phyloP scores from a whole-genome alignment of 495 filamentous ascomycete genomes.

The Neurospora intermedia region DNA sequence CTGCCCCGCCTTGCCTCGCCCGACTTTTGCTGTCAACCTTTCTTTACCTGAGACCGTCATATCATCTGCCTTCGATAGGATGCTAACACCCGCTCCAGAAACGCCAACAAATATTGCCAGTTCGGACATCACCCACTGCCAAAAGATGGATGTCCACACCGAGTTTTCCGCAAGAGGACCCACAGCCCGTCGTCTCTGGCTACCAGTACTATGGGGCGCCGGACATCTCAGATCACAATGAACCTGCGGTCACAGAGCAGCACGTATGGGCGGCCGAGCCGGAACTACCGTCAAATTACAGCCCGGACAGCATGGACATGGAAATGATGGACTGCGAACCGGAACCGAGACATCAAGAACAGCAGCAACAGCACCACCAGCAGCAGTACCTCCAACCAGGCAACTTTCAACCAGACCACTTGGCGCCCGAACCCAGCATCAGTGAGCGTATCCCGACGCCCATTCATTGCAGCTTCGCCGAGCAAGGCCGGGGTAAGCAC shows the following conservation, averaged over 20 bases:
- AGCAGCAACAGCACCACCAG: constrained; percentile 16
- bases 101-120: constrained; percentile 35
- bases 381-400: constrained; percentile 22
- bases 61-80: neutral
- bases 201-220: constrained; percentile 26
- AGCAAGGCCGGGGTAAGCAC: constrained; percentile 33
- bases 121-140: constrained; percentile 30
- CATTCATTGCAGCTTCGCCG: constrained; percentile 39
- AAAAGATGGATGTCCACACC: constrained; percentile 27
- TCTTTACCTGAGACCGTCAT: neutral
- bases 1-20: neutral
- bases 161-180: constrained; percentile 17
- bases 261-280: constrained; percentile 19
- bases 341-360: constrained; percentile 6
- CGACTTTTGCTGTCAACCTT: neutral
- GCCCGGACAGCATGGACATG: constrained; percentile 9
- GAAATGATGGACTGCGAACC: constrained; percentile 36
- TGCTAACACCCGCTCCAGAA: constrained; percentile 25
- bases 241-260: constrained; percentile 5
- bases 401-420: constrained; percentile 13
- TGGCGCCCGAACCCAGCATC: constrained; percentile 13
- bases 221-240: constrained; percentile 25
- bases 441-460: constrained; percentile 43
- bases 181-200: constrained; percentile 7
- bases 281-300: constrained; percentile 5